Evolutionary conservation across 768 basidiomycete species (phyloP), one percentile per base, ranked within the genome.

Genomic region (Thelephora aurantiotincta): DNA sequence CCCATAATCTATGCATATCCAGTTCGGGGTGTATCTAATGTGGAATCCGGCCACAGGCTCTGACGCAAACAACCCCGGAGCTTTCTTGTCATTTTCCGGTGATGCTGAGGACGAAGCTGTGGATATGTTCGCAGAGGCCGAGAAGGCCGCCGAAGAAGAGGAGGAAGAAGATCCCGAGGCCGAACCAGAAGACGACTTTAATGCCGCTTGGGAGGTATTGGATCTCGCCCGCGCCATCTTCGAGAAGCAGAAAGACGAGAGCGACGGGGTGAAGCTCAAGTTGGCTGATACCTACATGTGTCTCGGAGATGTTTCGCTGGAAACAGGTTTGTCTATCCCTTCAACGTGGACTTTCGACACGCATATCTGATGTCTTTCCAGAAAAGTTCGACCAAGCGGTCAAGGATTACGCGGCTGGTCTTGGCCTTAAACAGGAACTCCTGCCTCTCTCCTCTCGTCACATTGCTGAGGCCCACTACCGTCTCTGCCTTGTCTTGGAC

Each of bases 301-400:
- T 6, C 72, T 99, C 6, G 96, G 94, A 0, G 96, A 98, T 60
- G 87, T 99, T n/a, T 93, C 90, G 18, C 68, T 94, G 49, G 96
- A 99, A 65, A 94, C 91, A 33, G 94, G 94, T 92, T 48, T 50
- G 78, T 58, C 3, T 18, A 13, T 34, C 30, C 2, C n/a, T 26
- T 44, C 26, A 30, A 30, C 26, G 26, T 9, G 5, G 4, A 13
- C 44, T 5, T 20, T 23, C 48, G 42, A 48, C 2, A 11, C 3
- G 9, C 33, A 18, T 30, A 42, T 11, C 51, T 49, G 34, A 48
- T 42, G 14, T 41, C 45, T 44, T 23, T 46, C 18, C 64, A 94
- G 93, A 97, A 63, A 96, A 96, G 67, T 96, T 97, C 60, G 86
- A 91, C 53, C 89, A 94, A 64, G 93, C 92, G 0, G 86, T 92